Conservation (phyloP, 106 monocot genomes). For the Hemerocallis citrina region DNA sequence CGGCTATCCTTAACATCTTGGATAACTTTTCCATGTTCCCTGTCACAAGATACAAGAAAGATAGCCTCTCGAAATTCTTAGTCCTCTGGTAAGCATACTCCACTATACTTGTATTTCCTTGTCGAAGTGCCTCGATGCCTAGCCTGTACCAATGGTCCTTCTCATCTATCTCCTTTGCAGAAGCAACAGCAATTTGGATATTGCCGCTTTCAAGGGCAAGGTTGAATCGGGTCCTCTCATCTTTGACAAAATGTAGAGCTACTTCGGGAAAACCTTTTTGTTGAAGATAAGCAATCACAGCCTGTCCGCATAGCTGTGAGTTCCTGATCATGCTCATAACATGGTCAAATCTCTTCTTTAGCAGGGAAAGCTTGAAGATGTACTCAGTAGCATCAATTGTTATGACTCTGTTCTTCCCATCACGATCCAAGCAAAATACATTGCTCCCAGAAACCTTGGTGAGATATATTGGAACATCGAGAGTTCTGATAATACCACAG, state of each 20-base stretch:
- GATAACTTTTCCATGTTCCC: constrained; percentile 50
- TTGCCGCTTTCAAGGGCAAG: constrained; percentile 84
- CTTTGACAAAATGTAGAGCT: constrained; percentile 50
- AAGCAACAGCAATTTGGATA: constrained; percentile 90
- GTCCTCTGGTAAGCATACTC: constrained; percentile 35
- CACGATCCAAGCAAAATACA: constrained; percentile 34
- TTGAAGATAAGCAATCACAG: constrained; percentile 86
- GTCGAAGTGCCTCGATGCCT: constrained; percentile 32
- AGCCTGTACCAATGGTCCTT: constrained; percentile 39
- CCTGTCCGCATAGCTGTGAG: constrained; percentile 38
- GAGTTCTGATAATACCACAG: constrained; percentile 56
- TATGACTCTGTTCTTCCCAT: constrained; percentile 26
- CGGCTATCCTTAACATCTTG: constrained; percentile 84
- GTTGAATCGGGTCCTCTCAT: constrained; percentile 58
- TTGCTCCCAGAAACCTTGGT: constrained; percentile 43
- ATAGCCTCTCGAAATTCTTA: constrained; percentile 35
- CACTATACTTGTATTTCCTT: constrained; percentile 32
- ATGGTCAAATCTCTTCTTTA: constrained; percentile 33
- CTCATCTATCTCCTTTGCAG: constrained; percentile 62
- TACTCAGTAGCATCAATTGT: constrained; percentile 55
- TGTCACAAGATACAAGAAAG: constrained; percentile 31
- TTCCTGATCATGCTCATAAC: constrained; percentile 40
- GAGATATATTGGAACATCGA: constrained; percentile 54
- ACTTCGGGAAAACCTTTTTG: constrained; percentile 50
- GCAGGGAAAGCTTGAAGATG: constrained; percentile 63